Evolutionary conservation across 192 early-diverging fungal species (phyloP), one percentile per base, ranked within the genome.

Genomic region (Fimicolochytrium jonesii): DNA sequence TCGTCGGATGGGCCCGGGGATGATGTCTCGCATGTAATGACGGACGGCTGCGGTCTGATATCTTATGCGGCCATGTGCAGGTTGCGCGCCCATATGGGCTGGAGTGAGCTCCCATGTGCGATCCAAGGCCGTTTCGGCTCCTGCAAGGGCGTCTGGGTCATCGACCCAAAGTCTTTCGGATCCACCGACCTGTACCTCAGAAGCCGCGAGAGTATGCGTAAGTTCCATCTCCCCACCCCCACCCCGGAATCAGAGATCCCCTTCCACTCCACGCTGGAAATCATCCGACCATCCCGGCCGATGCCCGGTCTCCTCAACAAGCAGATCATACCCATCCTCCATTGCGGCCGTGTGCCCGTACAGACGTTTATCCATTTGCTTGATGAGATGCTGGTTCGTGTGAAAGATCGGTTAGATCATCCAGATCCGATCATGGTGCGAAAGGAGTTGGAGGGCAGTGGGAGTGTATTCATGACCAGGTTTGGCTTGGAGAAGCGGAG

Each of bases 31-130:
- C n/a, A n/a, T n/a, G n/a, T n/a, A n/a, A n/a, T 61, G 18, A 61
- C 59, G 43, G 59, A 61, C 32, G 59, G 59, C 17, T 51, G 46
- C 26, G 59, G 59, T 26, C 42, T 61, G 43, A 50, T 61, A 11
- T 50, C 59, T 0, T 23, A 20, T 9, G 25, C 43, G 1, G 59
- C 46, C 10, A 18, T 61, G 46, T 13, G 29, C 11, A 29, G 13
- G 59, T 7, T 61, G 20, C 25, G 43, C 6, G n/a, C 52, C 17
- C 0, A 15, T 20, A 15, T 44, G 7, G 26, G 20, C 20, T 61
- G 17, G 28, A 29, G 26, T 32, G 7, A 43, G 6, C 10, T 51
- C 17, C 45, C 45, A 31, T 47, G 34, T 31, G 45, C 47, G 17
- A 25, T 61, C 18, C 59, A 61, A 59, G 56, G 25, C 32, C 59